Evolutionary conservation across 495 filamentous ascomycete species (phyloP).

Genomic region (Hypomontagnella submonticulosa): DNA sequence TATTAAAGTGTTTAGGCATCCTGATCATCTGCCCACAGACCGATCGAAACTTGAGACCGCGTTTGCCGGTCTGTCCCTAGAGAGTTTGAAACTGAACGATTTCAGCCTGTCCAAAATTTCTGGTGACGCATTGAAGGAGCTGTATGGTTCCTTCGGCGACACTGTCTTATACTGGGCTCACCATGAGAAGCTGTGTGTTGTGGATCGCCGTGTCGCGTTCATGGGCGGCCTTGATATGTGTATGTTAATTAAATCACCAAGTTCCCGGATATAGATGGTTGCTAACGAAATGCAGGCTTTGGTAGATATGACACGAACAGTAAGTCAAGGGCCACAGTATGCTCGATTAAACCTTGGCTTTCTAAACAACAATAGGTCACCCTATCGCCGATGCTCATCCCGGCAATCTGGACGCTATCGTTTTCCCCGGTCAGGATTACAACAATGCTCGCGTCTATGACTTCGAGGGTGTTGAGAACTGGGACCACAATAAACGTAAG

Average conservation of each 20-base stretch:
- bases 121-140: conserved; percentile 71
- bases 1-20: conserved; percentile 91
- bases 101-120: conserved; percentile 68
- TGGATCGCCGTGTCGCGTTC: conserved; percentile 85
- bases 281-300: conserved; percentile 58
- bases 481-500: conserved; percentile 81
- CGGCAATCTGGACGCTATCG: conserved; percentile 72
- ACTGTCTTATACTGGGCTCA: conserved; percentile 94
- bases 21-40: conserved; percentile 82
- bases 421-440: conserved; percentile 94
- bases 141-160: conserved; percentile 84
- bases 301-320: conserved; percentile 71
- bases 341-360: background rate
- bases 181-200: conserved; percentile 89
- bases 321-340: conserved; percentile 29
- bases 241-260: conserved; percentile 41
- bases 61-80: conserved; percentile 61
- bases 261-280: background rate
- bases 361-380: conserved; percentile 65
- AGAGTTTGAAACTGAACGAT: conserved; percentile 59
- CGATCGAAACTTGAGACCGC: conserved; percentile 42
- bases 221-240: conserved; percentile 86
- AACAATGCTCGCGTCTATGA: conserved; percentile 92
- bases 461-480: conserved; percentile 85
- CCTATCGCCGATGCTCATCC: conserved; percentile 89